A percentile compares a stretch with the other conserved stretches of the same genome.
phyloP scores from a whole-genome alignment of 495 filamentous ascomycete species.

The Usnea hakonensis region DNA sequence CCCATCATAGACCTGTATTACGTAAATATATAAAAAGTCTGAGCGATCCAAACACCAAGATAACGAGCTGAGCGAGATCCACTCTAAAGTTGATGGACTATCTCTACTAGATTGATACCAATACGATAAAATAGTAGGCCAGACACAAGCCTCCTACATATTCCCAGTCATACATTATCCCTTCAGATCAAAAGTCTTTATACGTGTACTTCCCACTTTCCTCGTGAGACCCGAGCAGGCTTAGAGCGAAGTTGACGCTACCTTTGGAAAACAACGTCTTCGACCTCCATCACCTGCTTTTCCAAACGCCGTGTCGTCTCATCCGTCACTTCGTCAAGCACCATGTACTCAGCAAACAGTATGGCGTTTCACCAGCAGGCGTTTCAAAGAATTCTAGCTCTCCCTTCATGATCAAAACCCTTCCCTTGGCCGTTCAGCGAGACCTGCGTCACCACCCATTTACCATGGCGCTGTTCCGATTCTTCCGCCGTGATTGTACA shows the following conservation, averaged over 20 bases:
- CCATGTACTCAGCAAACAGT: not conserved
- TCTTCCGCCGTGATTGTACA: not conserved
- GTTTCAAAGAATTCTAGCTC: not conserved
- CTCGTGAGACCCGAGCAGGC: not conserved
- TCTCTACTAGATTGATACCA: no score
- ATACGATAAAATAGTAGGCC: not conserved
- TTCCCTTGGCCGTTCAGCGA: not conserved
- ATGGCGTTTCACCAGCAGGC: not conserved
- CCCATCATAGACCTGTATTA: no score
- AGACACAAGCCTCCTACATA: not conserved
- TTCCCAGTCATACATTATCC: not conserved
- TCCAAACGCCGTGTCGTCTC: not conserved
- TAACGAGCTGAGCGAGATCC: no score
- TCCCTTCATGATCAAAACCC: not conserved
- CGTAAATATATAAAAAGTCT: no score
- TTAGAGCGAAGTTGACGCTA: not conserved
- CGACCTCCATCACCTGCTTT: not conserved
- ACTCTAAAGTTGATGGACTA: no score
- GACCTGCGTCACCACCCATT: not conserved
- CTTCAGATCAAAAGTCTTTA: not conserved
- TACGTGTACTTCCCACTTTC: not conserved
- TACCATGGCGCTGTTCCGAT: not conserved
- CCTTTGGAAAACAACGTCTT: not conserved
- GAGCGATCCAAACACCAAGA: no score
- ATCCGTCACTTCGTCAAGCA: slow-evolving; percentile 1